Conservation (phyloP, 2,329 filamentous ascomycete species). For the Neodidymelliopsis sp. region DNA sequence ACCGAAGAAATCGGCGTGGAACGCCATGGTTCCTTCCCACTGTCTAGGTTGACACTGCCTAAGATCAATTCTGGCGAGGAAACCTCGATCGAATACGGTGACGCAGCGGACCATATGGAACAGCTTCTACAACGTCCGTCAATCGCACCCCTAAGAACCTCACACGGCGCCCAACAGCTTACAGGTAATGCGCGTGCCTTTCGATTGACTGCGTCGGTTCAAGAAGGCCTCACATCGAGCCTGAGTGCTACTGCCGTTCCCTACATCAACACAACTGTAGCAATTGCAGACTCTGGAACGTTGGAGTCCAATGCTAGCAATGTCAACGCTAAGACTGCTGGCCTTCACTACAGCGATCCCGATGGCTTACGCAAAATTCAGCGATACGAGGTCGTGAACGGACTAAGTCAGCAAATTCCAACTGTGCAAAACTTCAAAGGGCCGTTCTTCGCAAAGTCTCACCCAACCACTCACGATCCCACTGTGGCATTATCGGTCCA, state of each 20-base stretch:
- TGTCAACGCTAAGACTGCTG: conserved; percentile 12
- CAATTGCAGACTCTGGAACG: conserved; percentile 1
- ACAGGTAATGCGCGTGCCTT: no score
- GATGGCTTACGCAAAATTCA: conserved; percentile 27
- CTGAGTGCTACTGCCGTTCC: conserved; percentile 28
- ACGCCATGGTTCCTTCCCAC: no score
- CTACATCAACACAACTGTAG: conserved; percentile 17
- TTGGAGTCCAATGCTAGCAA: conserved; percentile 20
- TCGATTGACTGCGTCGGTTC: no score
- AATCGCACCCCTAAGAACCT: no score
- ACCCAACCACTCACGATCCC: conserved; percentile 38
- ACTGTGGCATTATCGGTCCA: conserved; percentile 32
- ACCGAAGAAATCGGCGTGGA: no score
- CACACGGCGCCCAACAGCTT: no score
- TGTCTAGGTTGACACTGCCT: no score
- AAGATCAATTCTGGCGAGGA: no score
- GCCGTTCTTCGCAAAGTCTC: conserved; percentile 46
- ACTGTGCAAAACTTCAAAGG: conserved; percentile 48
- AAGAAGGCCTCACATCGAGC: no score
- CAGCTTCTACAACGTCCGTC: no score
- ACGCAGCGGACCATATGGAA: no score
- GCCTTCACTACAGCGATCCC: conserved; percentile 39
- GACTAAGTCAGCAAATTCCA: conserved; percentile 32
- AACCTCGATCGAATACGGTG: no score
- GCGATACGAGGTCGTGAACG: conserved; percentile 33